Base-by-base conservation (phyloP, 306 rosid species). In the Malus sieversii region DNA sequence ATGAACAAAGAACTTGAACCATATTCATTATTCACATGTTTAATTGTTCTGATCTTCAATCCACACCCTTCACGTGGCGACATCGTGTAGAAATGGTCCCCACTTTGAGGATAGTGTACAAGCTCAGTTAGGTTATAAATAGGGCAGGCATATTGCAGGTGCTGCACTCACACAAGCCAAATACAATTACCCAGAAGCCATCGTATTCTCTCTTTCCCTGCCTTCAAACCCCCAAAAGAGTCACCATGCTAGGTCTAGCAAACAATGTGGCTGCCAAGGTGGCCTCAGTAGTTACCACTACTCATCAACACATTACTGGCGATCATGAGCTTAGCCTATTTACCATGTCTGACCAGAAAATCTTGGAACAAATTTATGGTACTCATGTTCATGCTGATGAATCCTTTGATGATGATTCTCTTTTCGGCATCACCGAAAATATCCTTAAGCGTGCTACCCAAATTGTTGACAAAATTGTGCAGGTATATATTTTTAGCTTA, bases 351-450 rank as follows among this genome's bases (percentile, higher is more conserved):
- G 96, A 86, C 72, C 76, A 84, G 3, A 84, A 84, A 66, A 83
- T 87, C 12, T 19, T 86, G 73, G 90, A 87, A 0, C 83, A 81
- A 33, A 86, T 90, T 57, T 81, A 82, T 68, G 59, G 69, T 9
- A 86, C 92, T 29, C 87, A 90, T 81, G 90, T 84, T 33, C 83
- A 86, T 64, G 74, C 66, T 23, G 83, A 86, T 45, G 79, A 80
- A 0, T 79, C 82, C 14, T 86, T 87, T 35, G 90, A 90, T 29
- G 88, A 68, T 0, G 81, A 67, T 66, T 83, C 96, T 53, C 89
- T 90, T n/a, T 90, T 86, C 60, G 23, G 16, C 13, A 82, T 90
- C 57, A 82, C 77, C 8, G 84, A 90, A 14, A 86, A 76, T 76
- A 83, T 85, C 59, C 81, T 86, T 23, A 78, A 75, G 11, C 90